These are phyloP conservation scores for Curvularia lunata DNA, from an alignment of 2,329 filamentous ascomycete species.

Conservation along the genomic window DNA sequence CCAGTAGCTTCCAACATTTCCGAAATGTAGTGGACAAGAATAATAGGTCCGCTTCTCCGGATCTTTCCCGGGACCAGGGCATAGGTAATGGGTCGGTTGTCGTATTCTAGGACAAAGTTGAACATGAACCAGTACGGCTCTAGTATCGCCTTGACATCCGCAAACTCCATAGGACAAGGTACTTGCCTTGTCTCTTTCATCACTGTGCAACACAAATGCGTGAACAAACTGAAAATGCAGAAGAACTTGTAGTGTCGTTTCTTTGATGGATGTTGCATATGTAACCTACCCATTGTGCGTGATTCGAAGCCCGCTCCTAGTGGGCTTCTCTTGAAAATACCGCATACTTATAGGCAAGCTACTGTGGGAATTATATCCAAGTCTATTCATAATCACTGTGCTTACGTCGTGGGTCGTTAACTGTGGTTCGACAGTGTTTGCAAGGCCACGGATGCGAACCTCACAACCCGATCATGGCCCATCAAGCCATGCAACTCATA, in stretches of 20 bases:
- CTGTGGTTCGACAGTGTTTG: background rate
- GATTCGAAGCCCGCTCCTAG: background rate
- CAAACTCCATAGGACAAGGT: background rate
- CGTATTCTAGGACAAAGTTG: slow-evolving; percentile 6
- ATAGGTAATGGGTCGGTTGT: background rate
- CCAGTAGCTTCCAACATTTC: background rate
- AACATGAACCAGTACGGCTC: slow-evolving; percentile 12
- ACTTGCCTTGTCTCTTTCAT: background rate
- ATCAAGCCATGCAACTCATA: background rate
- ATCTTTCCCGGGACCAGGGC: background rate
- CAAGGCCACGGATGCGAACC: background rate
- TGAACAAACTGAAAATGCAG: background rate
- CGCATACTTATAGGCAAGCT: background rate
- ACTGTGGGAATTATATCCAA: background rate
- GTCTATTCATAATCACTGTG: background rate
- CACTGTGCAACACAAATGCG: background rate
- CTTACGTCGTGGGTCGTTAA: background rate
- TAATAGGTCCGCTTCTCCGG: background rate
- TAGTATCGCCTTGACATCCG: background rate
- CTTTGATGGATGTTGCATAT: too few species aligned
- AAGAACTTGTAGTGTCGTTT: too few species aligned
- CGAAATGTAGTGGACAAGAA: background rate
- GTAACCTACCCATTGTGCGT: background rate
- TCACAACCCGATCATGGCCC: background rate
- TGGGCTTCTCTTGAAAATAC: background rate